Evolutionary conservation across 2,329 filamentous ascomycete genomes (phyloP).

Genomic region (Myriosclerotinia duriaeana): DNA sequence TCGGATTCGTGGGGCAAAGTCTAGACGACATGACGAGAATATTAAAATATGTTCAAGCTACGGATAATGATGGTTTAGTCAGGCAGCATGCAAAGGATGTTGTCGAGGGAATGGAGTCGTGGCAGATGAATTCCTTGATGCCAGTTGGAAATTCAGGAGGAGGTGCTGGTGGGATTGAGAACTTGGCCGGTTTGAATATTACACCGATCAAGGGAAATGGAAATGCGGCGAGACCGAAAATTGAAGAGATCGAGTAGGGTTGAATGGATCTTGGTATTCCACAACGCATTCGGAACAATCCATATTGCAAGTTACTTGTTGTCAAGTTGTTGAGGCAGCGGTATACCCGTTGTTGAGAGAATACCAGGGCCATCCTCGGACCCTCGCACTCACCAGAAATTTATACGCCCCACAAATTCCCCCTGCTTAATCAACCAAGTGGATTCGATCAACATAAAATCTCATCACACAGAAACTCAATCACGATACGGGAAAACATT

Average conservation of each 20-base stretch:
- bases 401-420: neutral
- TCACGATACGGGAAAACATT: neutral
- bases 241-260: constrained; percentile 61
- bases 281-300: neutral
- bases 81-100: constrained; percentile 65
- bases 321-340: neutral
- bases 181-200: constrained; percentile 48
- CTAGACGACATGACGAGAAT: constrained; percentile 62
- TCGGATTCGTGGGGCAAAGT: constrained; percentile 55
- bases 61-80: constrained; percentile 68
- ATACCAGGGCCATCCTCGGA: neutral
- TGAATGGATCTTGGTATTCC: neutral
- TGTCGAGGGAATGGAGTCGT: constrained; percentile 64
- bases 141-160: constrained; percentile 24
- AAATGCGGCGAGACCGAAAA: constrained; percentile 43
- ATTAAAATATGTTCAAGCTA: constrained; percentile 61
- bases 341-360: neutral
- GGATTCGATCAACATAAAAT: neutral
- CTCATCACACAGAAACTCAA: neutral
- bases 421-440: neutral
- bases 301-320: neutral
- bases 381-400: neutral
- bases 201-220: constrained; percentile 36
- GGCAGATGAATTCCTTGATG: constrained; percentile 52
- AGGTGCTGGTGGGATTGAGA: constrained; percentile 23